Base-by-base conservation (phyloP, 2,329 filamentous ascomycete genomes). In the Colletotrichum camelliae region DNA sequence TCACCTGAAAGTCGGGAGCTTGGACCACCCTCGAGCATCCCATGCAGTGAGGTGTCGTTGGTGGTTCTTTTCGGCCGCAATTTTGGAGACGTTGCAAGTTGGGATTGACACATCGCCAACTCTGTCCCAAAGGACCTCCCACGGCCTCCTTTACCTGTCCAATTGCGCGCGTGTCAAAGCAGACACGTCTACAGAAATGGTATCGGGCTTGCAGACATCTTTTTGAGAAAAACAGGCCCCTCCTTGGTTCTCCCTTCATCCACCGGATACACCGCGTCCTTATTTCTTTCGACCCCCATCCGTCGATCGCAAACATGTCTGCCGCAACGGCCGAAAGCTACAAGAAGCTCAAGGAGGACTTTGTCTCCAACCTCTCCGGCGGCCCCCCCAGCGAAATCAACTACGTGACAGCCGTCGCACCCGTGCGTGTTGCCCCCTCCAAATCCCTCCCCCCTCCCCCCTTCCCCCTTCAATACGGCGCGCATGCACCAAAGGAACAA, bases 321-420 rank as follows among this genome's bases (percentile, higher is more conserved):
- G 80, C 81, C 78, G 65, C 82, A 39, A 71, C 77, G 55, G 60
- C 86, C 62, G 84, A 85, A 74, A 93, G 90, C 85, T 98, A 98
- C 88, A 99, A 98, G 87, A 91, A 94, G 81, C 90, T 94, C 79
- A 99, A 99, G 87, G 96, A 98, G 88, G 95, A 95, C 82, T 98
- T 98, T 84, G 97, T 99, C 81, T 98, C 96, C 70, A 95, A 96
- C 83, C 91, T 98, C 35, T 93, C 94, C 8, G 97, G 97, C 55
- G 95, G 97, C 75, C 90, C 92, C 37, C 93, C 98, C 76, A 87
- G 90, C 79, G 97, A 99, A 84, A 96, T 99, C 86, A 96, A 96
- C 83, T 90, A 91, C 80, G 94, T 98, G 79, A 95, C 95, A 64
- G 90, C 94, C 65, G 93, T 98, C 78, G 95, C 95, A 82, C 93